These are phyloP conservation scores for Kazachstania viticola DNA, from an alignment of 805 yeast species.

Conservation along the genomic window DNA sequence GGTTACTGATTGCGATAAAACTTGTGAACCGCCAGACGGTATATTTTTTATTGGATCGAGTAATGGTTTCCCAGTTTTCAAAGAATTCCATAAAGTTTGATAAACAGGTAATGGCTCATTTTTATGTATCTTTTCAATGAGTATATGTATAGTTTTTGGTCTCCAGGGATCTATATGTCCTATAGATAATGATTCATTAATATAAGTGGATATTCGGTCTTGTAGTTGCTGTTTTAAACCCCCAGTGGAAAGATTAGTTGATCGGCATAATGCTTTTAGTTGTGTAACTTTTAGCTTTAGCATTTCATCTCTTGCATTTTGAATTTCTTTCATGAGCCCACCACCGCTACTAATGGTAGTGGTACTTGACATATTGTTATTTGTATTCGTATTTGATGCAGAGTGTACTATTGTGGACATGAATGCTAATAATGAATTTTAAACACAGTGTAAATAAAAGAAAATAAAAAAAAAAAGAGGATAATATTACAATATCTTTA, in stretches of 20 bases:
- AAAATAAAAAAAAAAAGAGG: no score
- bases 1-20: no score
- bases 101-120: slow-evolving; percentile 30
- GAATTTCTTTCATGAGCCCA: slow-evolving; percentile 21
- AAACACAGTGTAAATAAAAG: no score
- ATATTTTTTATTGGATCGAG: neutral
- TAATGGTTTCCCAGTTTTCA: slow-evolving; percentile 5
- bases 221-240: slow-evolving; percentile 56
- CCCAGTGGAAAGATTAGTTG: slow-evolving; percentile 35
- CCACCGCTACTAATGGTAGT: slow-evolving; percentile 7
- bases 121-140: slow-evolving; percentile 31
- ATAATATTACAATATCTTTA: no score
- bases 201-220: slow-evolving; percentile 38
- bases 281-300: slow-evolving; percentile 37
- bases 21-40: neutral
- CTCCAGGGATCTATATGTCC: slow-evolving; percentile 33
- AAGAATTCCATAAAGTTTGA: slow-evolving; percentile 18
- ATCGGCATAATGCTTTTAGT: slow-evolving; percentile 40
- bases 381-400: neutral
- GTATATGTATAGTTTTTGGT: slow-evolving; percentile 33
- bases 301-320: slow-evolving; percentile 25
- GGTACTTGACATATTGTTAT: neutral
- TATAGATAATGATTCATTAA: slow-evolving; percentile 32
- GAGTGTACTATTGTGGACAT: no score
- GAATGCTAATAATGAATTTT: no score